These are phyloP conservation scores for Hymenoscyphus fructigenus DNA, from an alignment of 2,329 filamentous ascomycete genomes.

Conservation along the genomic window DNA sequence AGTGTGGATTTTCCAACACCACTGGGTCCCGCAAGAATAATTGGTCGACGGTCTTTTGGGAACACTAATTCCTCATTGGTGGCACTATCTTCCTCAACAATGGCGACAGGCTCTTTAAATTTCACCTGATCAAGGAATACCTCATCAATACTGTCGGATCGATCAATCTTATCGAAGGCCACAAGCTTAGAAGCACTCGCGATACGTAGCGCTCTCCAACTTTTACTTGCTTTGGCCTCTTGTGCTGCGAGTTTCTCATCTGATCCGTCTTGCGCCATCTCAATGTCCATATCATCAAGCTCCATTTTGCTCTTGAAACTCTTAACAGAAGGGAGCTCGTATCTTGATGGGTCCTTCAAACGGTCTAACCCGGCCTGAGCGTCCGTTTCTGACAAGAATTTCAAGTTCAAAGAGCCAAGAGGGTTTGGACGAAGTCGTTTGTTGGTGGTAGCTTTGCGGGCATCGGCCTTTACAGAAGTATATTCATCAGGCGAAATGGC, in stretches of 20 bases:
- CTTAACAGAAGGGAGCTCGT: slow-evolving; percentile 66
- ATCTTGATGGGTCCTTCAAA: slow-evolving; percentile 65
- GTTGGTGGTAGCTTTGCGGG: slow-evolving; percentile 64
- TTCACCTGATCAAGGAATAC: slow-evolving; percentile 52
- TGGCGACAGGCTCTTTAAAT: slow-evolving; percentile 37
- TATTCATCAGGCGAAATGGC: slow-evolving; percentile 70
- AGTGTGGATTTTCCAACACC: slow-evolving; percentile 64
- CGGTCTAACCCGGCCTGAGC: slow-evolving; percentile 62
- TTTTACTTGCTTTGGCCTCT: slow-evolving; percentile 81
- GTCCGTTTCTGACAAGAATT: slow-evolving; percentile 71
- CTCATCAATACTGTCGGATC: slow-evolving; percentile 66
- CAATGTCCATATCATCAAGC: slow-evolving; percentile 80
- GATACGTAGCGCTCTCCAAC: slow-evolving; percentile 84
- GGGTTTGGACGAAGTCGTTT: slow-evolving; percentile 69
- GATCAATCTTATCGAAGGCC: slow-evolving; percentile 84
- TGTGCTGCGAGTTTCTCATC: slow-evolving; percentile 53
- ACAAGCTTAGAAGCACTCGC: slow-evolving; percentile 72
- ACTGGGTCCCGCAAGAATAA: slow-evolving; percentile 67
- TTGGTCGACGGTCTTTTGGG: slow-evolving; percentile 51
- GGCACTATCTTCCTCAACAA: slow-evolving; percentile 37
- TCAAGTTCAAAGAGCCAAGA: slow-evolving; percentile 71
- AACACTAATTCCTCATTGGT: slow-evolving; percentile 39
- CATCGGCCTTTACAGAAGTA: slow-evolving; percentile 64
- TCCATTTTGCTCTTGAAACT: slow-evolving; percentile 72
- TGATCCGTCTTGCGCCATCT: slow-evolving; percentile 68